Evolutionary conservation across 495 filamentous ascomycete genomes (phyloP), one percentile per base, ranked within the genome.

Genomic region (Pyronema domesticum): DNA sequence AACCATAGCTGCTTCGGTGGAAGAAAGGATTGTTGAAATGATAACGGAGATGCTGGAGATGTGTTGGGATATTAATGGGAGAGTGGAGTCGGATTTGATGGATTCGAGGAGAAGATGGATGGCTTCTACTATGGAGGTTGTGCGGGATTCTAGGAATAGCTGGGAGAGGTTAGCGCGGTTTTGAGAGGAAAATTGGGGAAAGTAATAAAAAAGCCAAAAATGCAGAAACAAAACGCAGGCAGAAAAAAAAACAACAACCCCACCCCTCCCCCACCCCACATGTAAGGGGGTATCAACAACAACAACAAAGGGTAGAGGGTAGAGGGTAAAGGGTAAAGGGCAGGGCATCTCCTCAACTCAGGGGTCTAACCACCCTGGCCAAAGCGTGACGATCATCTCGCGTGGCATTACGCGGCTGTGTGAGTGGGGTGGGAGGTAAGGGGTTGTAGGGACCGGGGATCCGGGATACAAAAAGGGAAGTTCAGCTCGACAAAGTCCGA

Each of bases 81-180:
- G 77, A 39, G 75, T 72, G 13, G 77, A 76, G 55, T 84, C 78
- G 46, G 77, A 73, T 37, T 87, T 85, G 60, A 94, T 89, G 46
- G 78, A 79, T 57, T 78, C 75, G 36, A 94, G 83, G 9, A 95
- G 77, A 4, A 80, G 75, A 67, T 89, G 85, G 59, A 95, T 89
- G 18, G 79, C 81, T 59, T 86, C 79, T 23, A 93, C 81, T 40
- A 94, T 76, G 10, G 79, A 71, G 47, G 85, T 83, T 10, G 84
- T 87, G 68, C 89, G 85, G 58, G 86, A 83, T 59, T 93, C 85
- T 42, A 94, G 79, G 65, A 88, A 89, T 56, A 83, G 77, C 79
- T 83, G 55, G 36, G 48, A 14, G 9, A 14, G 48, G n/a, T 40
- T 15, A 51, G 45, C 45, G 45, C 3, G 45, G 45, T 19, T 47